These are phyloP conservation scores for Pancytospora philotis DNA, from an alignment of 371 early-diverging fungal species.

Conservation along the genomic window DNA sequence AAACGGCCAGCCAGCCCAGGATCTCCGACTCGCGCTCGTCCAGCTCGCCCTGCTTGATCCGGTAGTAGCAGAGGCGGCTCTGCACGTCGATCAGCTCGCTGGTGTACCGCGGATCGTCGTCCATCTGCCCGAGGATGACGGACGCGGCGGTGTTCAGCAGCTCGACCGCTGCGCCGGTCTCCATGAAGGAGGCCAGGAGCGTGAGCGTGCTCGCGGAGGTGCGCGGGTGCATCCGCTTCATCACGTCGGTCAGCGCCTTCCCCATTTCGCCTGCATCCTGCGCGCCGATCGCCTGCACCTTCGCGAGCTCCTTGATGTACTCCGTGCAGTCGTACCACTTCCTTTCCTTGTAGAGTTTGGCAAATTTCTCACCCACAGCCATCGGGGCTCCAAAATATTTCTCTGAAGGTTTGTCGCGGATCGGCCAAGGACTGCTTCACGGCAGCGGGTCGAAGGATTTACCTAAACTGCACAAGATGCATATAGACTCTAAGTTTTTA, in stretches of 20 bases:
- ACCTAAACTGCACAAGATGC: no score
- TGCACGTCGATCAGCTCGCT: not conserved
- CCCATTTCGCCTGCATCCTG: not conserved
- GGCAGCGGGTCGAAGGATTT: no score
- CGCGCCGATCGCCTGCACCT: not conserved
- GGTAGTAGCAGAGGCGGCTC: not conserved
- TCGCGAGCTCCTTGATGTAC: not conserved
- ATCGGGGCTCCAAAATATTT: no score
- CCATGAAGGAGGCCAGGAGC: not conserved
- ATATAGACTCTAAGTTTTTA: no score
- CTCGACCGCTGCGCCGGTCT: not conserved
- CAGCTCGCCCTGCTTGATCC: not conserved
- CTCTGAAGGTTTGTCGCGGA: no score
- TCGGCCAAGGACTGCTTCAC: no score
- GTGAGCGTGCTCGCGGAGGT: not conserved
- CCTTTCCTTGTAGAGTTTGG: not conserved
- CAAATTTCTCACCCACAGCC: not conserved
- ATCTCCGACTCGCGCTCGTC: not conserved
- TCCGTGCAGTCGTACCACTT: slow-evolving; percentile 5
- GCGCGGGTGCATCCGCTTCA: not conserved
- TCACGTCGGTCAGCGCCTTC: not conserved
- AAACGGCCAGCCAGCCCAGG: not conserved
- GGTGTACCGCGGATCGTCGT: not conserved
- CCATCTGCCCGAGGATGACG: not conserved
- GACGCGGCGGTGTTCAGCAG: not conserved